A percentile compares a stretch with the other conserved stretches of the same genome.
phyloP scores from a whole-genome alignment of 2,329 filamentous ascomycete genomes.

The Aphanoascus verrucosus region DNA sequence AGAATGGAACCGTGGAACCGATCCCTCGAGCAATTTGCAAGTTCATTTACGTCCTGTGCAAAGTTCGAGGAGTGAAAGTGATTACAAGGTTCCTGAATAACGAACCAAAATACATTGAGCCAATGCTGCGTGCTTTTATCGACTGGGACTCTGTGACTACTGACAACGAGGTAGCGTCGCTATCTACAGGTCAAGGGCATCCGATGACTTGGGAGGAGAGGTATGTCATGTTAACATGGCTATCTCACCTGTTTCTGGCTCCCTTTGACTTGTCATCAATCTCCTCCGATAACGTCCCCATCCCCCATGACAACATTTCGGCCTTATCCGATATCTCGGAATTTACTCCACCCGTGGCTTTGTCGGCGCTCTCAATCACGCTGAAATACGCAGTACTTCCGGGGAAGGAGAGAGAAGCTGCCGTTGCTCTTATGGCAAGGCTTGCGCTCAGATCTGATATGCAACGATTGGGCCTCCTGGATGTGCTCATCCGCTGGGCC shows the following conservation, averaged over 20 bases:
- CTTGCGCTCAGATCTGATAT: conserved; percentile 79
- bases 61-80: conserved; percentile 86
- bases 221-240: conserved; percentile 80
- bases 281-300: conserved; percentile 42
- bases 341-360: conserved; percentile 57
- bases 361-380: conserved; percentile 59
- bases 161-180: conserved; percentile 12
- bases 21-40: conserved; percentile 62
- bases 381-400: conserved; percentile 60
- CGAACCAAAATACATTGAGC: conserved; percentile 74
- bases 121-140: conserved; percentile 66
- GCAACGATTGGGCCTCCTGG: conserved; percentile 62
- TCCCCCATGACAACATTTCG: conserved; percentile 27
- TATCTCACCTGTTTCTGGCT: conserved; percentile 68
- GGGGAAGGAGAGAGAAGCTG: conserved; percentile 81
- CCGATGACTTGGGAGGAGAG: conserved; percentile 72
- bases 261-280: conserved; percentile 87
- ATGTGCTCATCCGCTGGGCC: conserved; percentile 60
- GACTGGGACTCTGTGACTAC: conserved; percentile 33
- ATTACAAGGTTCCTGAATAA: conserved; percentile 84
- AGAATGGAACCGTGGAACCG: conserved; percentile 30
- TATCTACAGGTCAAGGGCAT: conserved; percentile 18
- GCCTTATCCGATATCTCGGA: conserved; percentile 40
- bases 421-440: conserved; percentile 70
- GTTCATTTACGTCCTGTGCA: conserved; percentile 83